phyloP scores from a whole-genome alignment of 129 eudicot genomes.

The Kitagawia praeruptora region DNA sequence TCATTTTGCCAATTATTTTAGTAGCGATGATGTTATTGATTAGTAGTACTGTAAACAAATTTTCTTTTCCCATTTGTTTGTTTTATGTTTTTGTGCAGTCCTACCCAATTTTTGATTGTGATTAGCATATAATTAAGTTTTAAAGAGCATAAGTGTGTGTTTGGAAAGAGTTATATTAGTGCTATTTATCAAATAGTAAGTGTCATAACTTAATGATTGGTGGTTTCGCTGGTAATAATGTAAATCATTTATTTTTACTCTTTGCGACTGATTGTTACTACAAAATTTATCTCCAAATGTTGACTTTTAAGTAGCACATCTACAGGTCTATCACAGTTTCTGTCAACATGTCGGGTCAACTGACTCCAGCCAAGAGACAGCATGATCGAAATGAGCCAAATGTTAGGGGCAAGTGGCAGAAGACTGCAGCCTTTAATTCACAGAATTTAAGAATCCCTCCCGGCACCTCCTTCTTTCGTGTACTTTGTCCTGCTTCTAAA shows the following conservation, averaged over 20 bases:
- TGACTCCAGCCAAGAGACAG: constrained; percentile 69
- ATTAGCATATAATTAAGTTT: neutral
- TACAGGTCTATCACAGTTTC: constrained; percentile 18
- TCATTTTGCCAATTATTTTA: neutral
- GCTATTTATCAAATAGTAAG: neutral
- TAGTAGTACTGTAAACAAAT: neutral
- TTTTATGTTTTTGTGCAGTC: neutral
- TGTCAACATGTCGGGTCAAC: constrained; percentile 48
- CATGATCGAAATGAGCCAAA: constrained; percentile 43
- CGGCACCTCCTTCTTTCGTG: constrained; percentile 45
- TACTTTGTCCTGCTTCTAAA: constrained; percentile 58
- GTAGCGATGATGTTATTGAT: too few species aligned
- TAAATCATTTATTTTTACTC: neutral
- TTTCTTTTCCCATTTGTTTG: too few species aligned
- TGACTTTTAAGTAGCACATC: neutral
- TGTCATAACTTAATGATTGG: neutral
- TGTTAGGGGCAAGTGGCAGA: constrained; percentile 65
- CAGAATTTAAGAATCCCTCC: constrained; percentile 28
- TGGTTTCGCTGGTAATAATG: neutral
- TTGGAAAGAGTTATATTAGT: neutral
- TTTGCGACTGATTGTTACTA: neutral
- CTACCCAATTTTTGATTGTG: neutral
- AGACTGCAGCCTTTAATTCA: constrained; percentile 27
- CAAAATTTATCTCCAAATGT: neutral
- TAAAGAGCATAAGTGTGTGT: neutral